A percentile compares a stretch with the other conserved stretches of the same genome.
Evolutionary conservation across 129 eudicot genomes (phyloP).

Genomic region (Deinandra increscens): DNA sequence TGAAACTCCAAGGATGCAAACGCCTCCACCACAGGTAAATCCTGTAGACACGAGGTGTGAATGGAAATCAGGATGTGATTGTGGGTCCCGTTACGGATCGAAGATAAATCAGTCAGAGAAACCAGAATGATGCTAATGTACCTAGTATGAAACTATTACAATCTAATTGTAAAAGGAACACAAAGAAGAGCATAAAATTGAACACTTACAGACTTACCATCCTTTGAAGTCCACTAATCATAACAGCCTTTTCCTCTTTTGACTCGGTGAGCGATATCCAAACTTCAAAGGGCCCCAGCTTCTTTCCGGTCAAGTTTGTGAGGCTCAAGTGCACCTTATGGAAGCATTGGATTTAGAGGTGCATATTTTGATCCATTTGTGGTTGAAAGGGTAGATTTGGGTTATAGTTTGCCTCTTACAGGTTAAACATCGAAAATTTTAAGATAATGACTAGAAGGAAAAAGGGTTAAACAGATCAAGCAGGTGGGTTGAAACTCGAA

Average conservation of each 20-base stretch:
- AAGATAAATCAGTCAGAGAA: too few species aligned
- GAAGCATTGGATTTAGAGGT: constrained; percentile 23
- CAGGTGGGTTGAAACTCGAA: not conserved
- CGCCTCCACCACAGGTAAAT: constrained; percentile 63
- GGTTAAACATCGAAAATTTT: not conserved
- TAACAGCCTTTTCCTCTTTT: constrained; percentile 69
- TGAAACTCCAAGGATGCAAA: constrained; percentile 63
- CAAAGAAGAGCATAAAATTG: not conserved
- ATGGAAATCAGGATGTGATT: constrained; percentile 15
- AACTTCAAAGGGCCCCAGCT: constrained; percentile 84
- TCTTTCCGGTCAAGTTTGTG: constrained; percentile 65
- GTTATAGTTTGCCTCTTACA: not conserved
- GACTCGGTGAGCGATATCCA: constrained; percentile 63
- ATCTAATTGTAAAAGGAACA: not conserved
- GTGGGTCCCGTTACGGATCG: too few species aligned
- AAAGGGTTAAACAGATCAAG: not conserved
- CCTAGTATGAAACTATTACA: not conserved
- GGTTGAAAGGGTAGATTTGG: not conserved
- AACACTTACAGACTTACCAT: constrained; percentile 46
- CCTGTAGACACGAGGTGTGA: constrained; percentile 40
- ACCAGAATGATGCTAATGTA: not conserved
- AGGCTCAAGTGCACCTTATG: constrained; percentile 68
- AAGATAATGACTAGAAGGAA: not conserved
- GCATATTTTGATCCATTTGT: not conserved
- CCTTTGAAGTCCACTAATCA: constrained; percentile 87